Evolutionary conservation across 768 basidiomycete species (phyloP).

Genomic region (Mycena alexandri): DNA sequence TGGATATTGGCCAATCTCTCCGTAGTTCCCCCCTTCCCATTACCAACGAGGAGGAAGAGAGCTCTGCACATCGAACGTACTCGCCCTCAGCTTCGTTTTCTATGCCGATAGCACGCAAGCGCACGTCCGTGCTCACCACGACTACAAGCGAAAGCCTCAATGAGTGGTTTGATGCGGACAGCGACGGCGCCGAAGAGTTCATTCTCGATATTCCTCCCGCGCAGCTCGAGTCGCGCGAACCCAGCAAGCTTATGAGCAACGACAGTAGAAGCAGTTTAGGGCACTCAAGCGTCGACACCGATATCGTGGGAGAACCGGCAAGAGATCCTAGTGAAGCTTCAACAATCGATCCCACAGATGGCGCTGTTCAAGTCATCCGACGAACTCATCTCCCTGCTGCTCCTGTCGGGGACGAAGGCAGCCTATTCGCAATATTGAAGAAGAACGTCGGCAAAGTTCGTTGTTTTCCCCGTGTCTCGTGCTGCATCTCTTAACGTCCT

Average conservation of each 20-base stretch:
- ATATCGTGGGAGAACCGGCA: constrained; percentile 56
- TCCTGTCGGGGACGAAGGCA: constrained; percentile 80
- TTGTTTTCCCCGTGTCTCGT: constrained; percentile 16
- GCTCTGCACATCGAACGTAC: constrained; percentile 33
- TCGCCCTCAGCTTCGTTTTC: constrained; percentile 39
- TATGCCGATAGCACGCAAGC: constrained; percentile 51
- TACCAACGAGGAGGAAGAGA: constrained; percentile 63
- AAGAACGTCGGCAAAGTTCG: constrained; percentile 90
- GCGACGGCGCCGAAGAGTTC: constrained; percentile 78
- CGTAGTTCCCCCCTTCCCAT: constrained; percentile 57
- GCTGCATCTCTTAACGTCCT: constrained; percentile 13
- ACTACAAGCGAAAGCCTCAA: constrained; percentile 63
- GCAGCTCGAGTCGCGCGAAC: constrained; percentile 54
- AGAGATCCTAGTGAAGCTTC: constrained; percentile 27
- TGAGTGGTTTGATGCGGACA: constrained; percentile 87
- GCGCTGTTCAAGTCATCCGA: constrained; percentile 51
- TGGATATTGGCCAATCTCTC: constrained; percentile 44
- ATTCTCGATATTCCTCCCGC: constrained; percentile 62
- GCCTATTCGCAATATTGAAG: constrained; percentile 84
- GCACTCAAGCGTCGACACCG: constrained; percentile 67
- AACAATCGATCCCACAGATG: not conserved
- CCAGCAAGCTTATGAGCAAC: constrained; percentile 54
- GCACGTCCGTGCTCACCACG: constrained; percentile 59
- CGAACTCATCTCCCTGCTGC: constrained; percentile 72
- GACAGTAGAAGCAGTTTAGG: constrained; percentile 56